Percentiles rank a stretch among this genome's conserved stretches.
Evolutionary conservation across 495 filamentous ascomycete species (phyloP).

Genomic region (Xylaria venustula): DNA sequence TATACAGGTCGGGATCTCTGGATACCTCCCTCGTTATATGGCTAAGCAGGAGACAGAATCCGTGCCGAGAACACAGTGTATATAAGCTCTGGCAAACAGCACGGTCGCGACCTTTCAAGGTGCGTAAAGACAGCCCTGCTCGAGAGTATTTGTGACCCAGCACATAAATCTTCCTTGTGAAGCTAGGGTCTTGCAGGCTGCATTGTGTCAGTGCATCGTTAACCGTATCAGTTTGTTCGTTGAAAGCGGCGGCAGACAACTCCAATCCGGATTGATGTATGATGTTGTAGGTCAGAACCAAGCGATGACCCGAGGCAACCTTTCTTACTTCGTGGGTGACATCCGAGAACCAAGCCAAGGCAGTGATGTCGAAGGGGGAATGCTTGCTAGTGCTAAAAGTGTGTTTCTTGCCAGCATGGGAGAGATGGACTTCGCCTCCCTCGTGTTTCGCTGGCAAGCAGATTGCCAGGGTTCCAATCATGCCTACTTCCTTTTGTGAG

Average conservation of each 20-base stretch:
- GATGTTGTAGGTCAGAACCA: constrained; percentile 56
- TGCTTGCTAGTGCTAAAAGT: constrained; percentile 40
- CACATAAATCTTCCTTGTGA: constrained; percentile 24
- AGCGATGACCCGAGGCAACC: constrained; percentile 45
- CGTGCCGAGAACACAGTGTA: too few species aligned
- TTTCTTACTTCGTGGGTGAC: constrained; percentile 51
- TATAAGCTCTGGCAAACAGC: constrained; percentile 20
- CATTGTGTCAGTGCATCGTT: background rate
- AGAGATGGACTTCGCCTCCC: constrained; percentile 49
- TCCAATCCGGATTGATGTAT: constrained; percentile 25
- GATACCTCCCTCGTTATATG: too few species aligned
- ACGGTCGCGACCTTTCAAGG: constrained; percentile 44
- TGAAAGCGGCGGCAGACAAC: background rate
- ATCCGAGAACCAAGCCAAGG: constrained; percentile 51
- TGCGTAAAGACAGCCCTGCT: constrained; percentile 31
- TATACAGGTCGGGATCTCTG: too few species aligned
- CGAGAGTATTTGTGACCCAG: constrained; percentile 48
- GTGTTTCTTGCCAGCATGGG: constrained; percentile 35
- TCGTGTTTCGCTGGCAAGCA: constrained; percentile 50
- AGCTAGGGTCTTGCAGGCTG: background rate
- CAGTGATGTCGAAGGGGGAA: constrained; percentile 31
- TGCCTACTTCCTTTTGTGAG: constrained; percentile 49
- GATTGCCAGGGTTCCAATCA: constrained; percentile 48
- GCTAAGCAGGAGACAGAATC: too few species aligned
- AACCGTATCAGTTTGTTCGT: background rate